Evolutionary conservation across 2,329 filamentous ascomycete species (phyloP), one percentile per base, ranked within the genome.

Genomic region (Penicillium sp.): DNA sequence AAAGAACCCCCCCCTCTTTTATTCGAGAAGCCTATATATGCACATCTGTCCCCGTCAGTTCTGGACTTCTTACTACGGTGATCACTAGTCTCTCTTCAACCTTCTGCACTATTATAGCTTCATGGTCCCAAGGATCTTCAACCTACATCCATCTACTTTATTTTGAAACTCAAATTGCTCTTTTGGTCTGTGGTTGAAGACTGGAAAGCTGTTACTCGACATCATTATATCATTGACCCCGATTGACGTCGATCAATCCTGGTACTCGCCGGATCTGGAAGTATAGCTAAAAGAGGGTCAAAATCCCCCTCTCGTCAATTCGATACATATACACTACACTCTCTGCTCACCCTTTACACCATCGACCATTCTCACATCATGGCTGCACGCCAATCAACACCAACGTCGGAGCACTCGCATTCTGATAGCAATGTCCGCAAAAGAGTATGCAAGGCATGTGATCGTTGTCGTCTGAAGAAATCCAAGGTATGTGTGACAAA

Each of bases 381-480:
- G 72, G 69, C 70, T 26, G 70, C 71, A 43, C 71, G 72, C 38
- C 72, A 74, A 65, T 69, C 72, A 60, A 69, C 72, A 50, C 72
- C 73, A 32, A 61, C 67, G n/a, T 73, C 70, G 36, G 72, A 74
- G 23, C 62, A 73, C 54, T 73, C 70, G 27, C 71, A 74, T 59
- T 73, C 74, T 16, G 78, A 80, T 64, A 73, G 73, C 58, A 79
- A 77, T 59, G 76, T 74, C 35, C 72, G 84, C 61, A 86, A 87
- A 72, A 77, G 84, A 65, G 84, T 86, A 36, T 84, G 84, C 70
- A 87, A 86, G 72, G 84, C 84, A 23, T 87, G 84, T 70, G 84
- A 87, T 70, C 78, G 84, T 55, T 87, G 84, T 74, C 78, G 84
- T 44, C 63, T 86, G 54, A 87, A 87, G 72, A 87, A 87, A 68